Percentiles rank a stretch among this genome's conserved stretches.
Conservation (phyloP, 352 stramenopile species). For the Globisporangium abappressorium region DNA sequence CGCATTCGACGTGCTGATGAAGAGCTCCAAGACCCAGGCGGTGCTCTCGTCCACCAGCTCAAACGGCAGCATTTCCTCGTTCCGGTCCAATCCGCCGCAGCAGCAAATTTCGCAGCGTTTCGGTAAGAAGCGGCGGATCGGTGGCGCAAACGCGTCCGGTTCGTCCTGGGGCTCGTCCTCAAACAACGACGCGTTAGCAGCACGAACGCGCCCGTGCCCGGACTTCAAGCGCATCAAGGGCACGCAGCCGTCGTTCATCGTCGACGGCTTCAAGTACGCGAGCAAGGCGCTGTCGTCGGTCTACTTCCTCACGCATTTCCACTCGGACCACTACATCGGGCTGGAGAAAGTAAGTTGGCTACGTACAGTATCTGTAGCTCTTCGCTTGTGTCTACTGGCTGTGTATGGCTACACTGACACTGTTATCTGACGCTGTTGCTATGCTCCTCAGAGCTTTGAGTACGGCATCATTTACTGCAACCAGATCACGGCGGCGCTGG, state of each 20-base stretch:
- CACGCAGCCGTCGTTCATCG: constrained; percentile 78
- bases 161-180: constrained; percentile 12
- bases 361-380: background rate
- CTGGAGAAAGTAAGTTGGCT: constrained; percentile 57
- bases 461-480: constrained; percentile 96
- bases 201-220: constrained; percentile 35
- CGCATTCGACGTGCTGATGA: constrained; percentile 84
- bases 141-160: constrained; percentile 11
- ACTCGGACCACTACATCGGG: constrained; percentile 95
- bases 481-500: constrained; percentile 87
- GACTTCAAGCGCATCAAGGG: constrained; percentile 81
- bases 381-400: background rate
- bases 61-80: background rate
- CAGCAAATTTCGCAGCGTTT: constrained; percentile 24
- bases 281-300: constrained; percentile 68
- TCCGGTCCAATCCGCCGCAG: background rate
- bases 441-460: constrained; percentile 63
- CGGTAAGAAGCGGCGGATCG: constrained; percentile 23
- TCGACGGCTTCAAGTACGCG: constrained; percentile 86
- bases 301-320: constrained; percentile 98
- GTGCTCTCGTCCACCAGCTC: constrained; percentile 23
- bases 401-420: constrained; percentile 4
- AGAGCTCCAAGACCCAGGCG: constrained; percentile 59
- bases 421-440: background rate
- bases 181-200: background rate